Evolutionary conservation across 2,329 filamentous ascomycete species (phyloP).

Genomic region (Alternaria brassicicola): DNA sequence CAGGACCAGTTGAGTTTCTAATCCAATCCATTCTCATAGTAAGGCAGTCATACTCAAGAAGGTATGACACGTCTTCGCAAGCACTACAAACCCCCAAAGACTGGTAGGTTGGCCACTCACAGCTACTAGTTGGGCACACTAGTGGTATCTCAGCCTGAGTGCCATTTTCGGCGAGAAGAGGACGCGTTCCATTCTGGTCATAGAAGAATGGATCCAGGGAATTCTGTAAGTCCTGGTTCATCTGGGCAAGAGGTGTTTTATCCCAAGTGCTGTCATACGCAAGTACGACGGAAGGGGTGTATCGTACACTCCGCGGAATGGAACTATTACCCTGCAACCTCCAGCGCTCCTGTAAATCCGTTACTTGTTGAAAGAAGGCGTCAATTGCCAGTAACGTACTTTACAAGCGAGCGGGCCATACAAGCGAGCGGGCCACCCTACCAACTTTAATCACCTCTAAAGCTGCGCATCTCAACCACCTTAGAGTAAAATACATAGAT

Average conservation of each 20-base stretch:
- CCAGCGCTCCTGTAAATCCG: constrained; percentile 17
- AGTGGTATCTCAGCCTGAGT: constrained; percentile 33
- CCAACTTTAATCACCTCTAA: too few species aligned
- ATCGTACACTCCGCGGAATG: constrained; percentile 17
- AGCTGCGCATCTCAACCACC: too few species aligned
- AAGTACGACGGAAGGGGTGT: neutral
- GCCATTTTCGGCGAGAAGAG: constrained; percentile 17
- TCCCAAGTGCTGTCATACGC: neutral
- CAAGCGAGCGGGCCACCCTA: too few species aligned
- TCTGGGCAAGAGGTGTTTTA: neutral
- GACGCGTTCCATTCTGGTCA: constrained; percentile 24
- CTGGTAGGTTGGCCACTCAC: constrained; percentile 29
- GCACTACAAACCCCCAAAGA: constrained; percentile 32
- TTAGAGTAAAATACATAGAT: too few species aligned
- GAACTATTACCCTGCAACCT: constrained; percentile 15
- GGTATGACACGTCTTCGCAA: constrained; percentile 24
- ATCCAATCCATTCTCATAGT: constrained; percentile 26
- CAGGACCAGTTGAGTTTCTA: constrained; percentile 3
- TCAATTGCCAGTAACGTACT: constrained; percentile 36
- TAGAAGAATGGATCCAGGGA: constrained; percentile 22
- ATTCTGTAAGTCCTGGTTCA: neutral
- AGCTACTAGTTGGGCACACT: constrained; percentile 31
- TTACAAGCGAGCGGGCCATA: too few species aligned
- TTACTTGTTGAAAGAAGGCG: constrained; percentile 42
- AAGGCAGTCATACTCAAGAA: constrained; percentile 25